Percentiles rank a stretch among this genome's conserved stretches.
Conservation (phyloP, 805 yeast species). For the Candida mattraensis region DNA sequence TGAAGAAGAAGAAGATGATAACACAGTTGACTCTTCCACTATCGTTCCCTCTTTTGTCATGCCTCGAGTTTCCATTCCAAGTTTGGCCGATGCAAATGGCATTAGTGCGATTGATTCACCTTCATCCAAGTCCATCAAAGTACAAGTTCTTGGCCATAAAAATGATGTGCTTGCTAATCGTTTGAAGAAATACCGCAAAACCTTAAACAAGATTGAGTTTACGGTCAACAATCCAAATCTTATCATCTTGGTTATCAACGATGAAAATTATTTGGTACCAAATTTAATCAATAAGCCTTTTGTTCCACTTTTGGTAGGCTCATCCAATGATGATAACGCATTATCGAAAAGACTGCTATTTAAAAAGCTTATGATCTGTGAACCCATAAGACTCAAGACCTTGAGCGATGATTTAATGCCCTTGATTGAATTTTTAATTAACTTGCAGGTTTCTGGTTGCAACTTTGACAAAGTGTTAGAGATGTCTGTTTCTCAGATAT, state of each 20-base stretch:
- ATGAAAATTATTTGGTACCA: constrained; percentile 31
- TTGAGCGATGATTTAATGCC: constrained; percentile 32
- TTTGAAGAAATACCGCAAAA: constrained; percentile 29
- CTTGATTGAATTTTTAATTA: constrained; percentile 33
- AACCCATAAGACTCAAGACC: constrained; percentile 31
- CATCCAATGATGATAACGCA: constrained; percentile 2
- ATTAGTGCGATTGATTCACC: constrained; percentile 1
- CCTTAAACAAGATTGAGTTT: constrained; percentile 30
- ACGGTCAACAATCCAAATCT: constrained; percentile 26
- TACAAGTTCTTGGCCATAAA: constrained; percentile 31
- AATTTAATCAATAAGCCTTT: constrained; percentile 30
- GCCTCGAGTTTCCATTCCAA: constrained; percentile 36
- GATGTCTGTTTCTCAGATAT: constrained; percentile 8
- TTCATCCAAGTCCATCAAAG: constrained; percentile 12
- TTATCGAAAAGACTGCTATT: constrained; percentile 15
- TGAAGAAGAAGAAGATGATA: constrained; percentile 28
- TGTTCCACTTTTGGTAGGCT: constrained; percentile 27
- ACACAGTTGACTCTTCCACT: constrained; percentile 29
- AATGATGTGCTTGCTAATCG: constrained; percentile 23
- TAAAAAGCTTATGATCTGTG: constrained; percentile 31
- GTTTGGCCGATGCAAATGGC: constrained; percentile 10
- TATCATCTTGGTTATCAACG: constrained; percentile 29
- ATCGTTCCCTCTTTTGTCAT: constrained; percentile 37
- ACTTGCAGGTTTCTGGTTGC: constrained; percentile 21
- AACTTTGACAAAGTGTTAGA: constrained; percentile 14